These are phyloP conservation scores for Cryoendolithus antarcticus DNA, from an alignment of 2,329 filamentous ascomycete species.

Conservation along the genomic window DNA sequence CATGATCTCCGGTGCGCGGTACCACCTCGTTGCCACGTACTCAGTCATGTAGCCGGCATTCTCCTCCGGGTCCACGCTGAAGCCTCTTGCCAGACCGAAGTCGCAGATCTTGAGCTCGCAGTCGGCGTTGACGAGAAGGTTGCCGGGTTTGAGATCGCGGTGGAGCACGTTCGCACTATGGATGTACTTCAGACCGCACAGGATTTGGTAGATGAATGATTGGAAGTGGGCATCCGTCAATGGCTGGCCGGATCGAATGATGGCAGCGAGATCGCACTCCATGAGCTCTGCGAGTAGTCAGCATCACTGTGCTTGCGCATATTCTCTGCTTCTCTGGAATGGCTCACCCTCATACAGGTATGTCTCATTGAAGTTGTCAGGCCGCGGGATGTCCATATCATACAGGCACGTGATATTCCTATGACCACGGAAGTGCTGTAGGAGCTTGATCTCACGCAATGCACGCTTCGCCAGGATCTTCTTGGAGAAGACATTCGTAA, in stretches of 20 bases:
- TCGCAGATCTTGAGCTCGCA: conserved; percentile 99
- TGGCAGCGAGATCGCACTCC: conserved; percentile 96
- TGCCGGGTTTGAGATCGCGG: conserved; percentile 92
- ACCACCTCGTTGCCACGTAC: conserved; percentile 97
- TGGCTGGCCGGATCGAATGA: conserved; percentile 92
- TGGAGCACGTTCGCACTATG: conserved; percentile 97
- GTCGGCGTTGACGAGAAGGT: conserved; percentile 94
- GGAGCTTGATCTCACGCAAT: conserved; percentile 92
- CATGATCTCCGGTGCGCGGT: conserved; percentile 98
- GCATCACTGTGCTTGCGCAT: background rate
- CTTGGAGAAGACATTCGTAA: conserved; percentile 99
- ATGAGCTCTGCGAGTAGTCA: conserved; percentile 61
- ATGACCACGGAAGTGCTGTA: conserved; percentile 79
- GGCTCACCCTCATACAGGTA: conserved; percentile 89
- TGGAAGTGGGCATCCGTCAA: conserved; percentile 98
- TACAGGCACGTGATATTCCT: conserved; percentile 84
- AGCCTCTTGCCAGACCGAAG: conserved; percentile 90
- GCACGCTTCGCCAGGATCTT: conserved; percentile 98
- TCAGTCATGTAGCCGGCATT: conserved; percentile 99
- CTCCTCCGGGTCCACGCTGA: conserved; percentile 93
- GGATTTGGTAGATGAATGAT: conserved; percentile 99
- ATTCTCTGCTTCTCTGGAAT: background rate
- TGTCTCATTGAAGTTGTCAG: conserved; percentile 97
- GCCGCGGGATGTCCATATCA: conserved; percentile 97
- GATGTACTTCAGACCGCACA: conserved; percentile 97